These are phyloP conservation scores for Fusarium udum DNA, from an alignment of 2,329 filamentous ascomycete genomes.

Conservation along the genomic window DNA sequence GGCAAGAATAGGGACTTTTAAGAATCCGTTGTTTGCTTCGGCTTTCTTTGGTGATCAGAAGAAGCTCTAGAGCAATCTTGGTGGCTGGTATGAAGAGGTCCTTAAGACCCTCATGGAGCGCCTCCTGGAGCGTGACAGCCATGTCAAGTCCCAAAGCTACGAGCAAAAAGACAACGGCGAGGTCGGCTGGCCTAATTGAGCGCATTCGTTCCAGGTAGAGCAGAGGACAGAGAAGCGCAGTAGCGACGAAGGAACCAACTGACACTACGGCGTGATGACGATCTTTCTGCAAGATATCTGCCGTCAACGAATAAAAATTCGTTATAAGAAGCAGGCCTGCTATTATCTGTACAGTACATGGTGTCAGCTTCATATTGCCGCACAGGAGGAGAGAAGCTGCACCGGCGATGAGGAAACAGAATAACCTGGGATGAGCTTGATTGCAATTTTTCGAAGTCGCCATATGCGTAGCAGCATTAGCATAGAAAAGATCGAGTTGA, in stretches of 20 bases:
- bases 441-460: not conserved
- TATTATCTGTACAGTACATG: not conserved
- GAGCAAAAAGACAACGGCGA: not conserved
- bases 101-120: fast-evolving
- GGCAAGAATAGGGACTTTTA: not conserved
- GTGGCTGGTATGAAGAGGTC: fast-evolving
- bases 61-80: not conserved
- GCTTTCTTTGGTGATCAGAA: not conserved
- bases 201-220: not conserved
- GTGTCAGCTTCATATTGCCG: not conserved
- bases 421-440: not conserved
- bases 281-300: not conserved
- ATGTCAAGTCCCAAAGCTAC: not conserved
- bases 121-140: too few species aligned
- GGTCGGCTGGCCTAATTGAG: not conserved
- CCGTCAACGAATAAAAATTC: not conserved
- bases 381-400: fast-evolving
- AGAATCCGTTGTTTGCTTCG: not conserved
- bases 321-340: not conserved
- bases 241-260: not conserved
- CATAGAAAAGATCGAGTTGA: fast-evolving
- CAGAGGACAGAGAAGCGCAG: not conserved
- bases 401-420: not conserved
- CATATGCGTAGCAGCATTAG: not conserved
- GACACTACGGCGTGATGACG: fast-evolving